Evolutionary conservation across 306 rosid genomes (phyloP).

Genomic region (Quillaja saponaria): DNA sequence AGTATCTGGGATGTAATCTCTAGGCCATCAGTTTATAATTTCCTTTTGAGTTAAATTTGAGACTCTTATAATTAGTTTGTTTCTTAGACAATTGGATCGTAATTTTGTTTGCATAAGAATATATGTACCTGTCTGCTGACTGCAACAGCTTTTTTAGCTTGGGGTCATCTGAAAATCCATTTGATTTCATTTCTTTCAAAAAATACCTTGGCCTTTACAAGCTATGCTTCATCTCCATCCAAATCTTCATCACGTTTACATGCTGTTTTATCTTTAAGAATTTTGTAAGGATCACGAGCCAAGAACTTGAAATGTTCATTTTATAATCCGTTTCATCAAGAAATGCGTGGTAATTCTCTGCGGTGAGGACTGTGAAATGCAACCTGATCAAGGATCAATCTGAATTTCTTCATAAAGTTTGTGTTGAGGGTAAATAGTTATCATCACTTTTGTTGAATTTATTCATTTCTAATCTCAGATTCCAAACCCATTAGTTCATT

Average conservation of each 20-base stretch:
- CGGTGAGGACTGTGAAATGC: conserved; percentile 62
- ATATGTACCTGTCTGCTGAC: conserved; percentile 10
- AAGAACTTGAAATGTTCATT: conserved; percentile 63
- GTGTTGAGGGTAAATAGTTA: conserved; percentile 52
- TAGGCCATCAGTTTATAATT: too few species aligned
- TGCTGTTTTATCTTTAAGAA: conserved; percentile 62
- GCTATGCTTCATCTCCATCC: conserved; percentile 67
- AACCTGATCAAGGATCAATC: conserved; percentile 69
- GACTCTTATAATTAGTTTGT: too few species aligned
- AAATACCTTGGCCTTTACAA: conserved; percentile 62
- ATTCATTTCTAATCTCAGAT: too few species aligned
- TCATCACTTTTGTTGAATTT: too few species aligned
- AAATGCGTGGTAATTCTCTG: conserved; percentile 80
- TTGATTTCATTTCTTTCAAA: conserved; percentile 62
- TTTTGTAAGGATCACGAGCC: conserved; percentile 50
- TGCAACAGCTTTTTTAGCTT: conserved; percentile 62
- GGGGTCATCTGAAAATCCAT: conserved; percentile 60
- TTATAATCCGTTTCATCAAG: conserved; percentile 60
- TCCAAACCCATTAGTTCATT: too few species aligned
- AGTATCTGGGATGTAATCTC: too few species aligned
- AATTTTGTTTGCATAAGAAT: too few species aligned
- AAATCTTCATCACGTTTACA: conserved; percentile 64
- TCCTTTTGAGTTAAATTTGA: too few species aligned
- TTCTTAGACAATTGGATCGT: too few species aligned
- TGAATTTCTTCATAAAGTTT: conserved; percentile 75